Evolutionary conservation across 306 rosid species (phyloP).

Genomic region (Notholithocarpus densiflorus): DNA sequence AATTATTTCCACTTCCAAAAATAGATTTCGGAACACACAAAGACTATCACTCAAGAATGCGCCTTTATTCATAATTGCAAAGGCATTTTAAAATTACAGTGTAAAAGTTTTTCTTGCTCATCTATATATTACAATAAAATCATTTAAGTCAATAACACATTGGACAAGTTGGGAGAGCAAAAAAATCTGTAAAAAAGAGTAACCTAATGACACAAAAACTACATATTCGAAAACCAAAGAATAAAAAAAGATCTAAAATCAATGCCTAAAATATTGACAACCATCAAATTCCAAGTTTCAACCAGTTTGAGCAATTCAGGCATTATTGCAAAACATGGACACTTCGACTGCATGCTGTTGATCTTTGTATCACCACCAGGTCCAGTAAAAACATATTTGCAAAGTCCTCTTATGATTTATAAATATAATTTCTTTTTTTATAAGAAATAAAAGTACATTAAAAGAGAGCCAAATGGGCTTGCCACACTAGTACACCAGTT

Average conservation of each 20-base stretch:
- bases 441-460: no score
- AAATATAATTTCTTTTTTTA: no score
- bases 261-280: no score
- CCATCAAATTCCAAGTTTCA: no score
- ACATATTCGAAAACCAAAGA: background rate
- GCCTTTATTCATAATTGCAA: background rate
- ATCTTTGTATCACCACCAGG: background rate
- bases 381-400: no score
- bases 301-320: no score
- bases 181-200: background rate
- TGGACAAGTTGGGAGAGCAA: background rate
- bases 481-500: no score
- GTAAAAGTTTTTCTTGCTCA: background rate
- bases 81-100: background rate
- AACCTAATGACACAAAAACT: background rate
- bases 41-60: background rate
- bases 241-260: background rate
- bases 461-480: no score
- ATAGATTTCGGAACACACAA: background rate
- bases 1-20: background rate
- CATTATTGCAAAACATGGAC: background rate
- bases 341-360: background rate
- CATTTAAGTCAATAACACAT: background rate
- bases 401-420: no score
- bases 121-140: background rate